Percentiles rank a stretch among this genome's conserved stretches.
These are phyloP conservation scores for Nepenthes gracilis DNA, from an alignment of 148 eudicot genomes.

Conservation along the genomic window DNA sequence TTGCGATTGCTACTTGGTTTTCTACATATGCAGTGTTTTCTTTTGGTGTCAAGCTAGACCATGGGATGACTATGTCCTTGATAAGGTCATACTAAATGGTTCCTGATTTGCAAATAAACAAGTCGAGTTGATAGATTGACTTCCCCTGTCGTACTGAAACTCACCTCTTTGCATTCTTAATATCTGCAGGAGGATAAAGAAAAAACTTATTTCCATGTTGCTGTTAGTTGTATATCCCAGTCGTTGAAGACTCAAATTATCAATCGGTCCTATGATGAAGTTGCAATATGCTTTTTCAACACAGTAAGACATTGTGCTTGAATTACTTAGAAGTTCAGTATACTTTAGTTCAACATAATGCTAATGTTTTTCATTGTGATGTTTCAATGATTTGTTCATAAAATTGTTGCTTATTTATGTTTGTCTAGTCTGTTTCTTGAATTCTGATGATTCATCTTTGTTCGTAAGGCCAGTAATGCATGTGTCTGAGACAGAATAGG, in stretches of 20 bases:
- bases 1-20: no score
- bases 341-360: neutral
- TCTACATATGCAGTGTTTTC: no score
- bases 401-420: no score
- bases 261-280: constrained; percentile 79
- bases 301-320: constrained; percentile 44
- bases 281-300: constrained; percentile 86
- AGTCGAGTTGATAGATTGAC: neutral
- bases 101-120: neutral
- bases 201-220: constrained; percentile 60
- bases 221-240: constrained; percentile 61
- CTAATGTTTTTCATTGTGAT: neutral
- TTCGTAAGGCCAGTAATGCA: no score
- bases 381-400: neutral
- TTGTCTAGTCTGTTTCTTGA: no score
- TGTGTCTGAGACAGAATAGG: no score
- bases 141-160: neutral
- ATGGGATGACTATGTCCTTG: neutral
- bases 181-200: constrained; percentile 59
- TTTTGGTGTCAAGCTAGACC: neutral
- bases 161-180: neutral
- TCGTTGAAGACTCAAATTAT: constrained; percentile 80
- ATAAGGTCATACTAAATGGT: neutral
- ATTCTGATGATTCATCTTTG: no score
- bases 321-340: neutral